phyloP scores from a whole-genome alignment of 345 rosid species.

The Atalantia buxifolia region DNA sequence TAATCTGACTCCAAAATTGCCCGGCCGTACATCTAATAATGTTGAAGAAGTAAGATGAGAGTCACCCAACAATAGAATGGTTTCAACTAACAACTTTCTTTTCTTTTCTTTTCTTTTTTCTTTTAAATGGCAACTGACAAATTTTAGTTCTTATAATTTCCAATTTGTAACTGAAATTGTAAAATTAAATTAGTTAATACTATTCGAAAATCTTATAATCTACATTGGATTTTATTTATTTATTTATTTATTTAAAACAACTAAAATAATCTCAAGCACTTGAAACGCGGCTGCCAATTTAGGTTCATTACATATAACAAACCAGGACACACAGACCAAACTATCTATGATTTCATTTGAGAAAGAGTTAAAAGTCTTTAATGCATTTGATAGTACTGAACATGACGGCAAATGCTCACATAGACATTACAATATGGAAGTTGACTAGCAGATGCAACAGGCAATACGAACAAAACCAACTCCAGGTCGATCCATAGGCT shows the following conservation, averaged over 20 bases:
- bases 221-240: too few relatives aligned
- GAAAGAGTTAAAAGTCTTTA: neutral
- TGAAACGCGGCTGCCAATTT: neutral
- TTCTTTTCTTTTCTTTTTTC: too few relatives aligned
- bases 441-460: neutral
- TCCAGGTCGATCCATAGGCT: neutral
- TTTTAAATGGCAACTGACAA: too few relatives aligned
- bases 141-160: too few relatives aligned
- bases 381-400: neutral
- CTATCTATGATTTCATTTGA: neutral
- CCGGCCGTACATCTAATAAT: rapidly evolving
- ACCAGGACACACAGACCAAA: neutral
- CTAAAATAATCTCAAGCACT: neutral
- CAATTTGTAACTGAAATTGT: too few relatives aligned
- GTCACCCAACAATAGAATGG: too few relatives aligned
- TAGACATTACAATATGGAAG: neutral
- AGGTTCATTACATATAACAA: neutral
- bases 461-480: neutral
- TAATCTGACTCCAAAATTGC: rapidly evolving
- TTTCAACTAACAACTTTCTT: too few relatives aligned
- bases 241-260: neutral
- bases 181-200: too few relatives aligned
- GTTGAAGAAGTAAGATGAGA: too few relatives aligned
- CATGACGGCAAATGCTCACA: neutral
- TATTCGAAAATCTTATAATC: too few relatives aligned